Conservation (phyloP, 441 rosid genomes). For the Adansonia madagascariensis region DNA sequence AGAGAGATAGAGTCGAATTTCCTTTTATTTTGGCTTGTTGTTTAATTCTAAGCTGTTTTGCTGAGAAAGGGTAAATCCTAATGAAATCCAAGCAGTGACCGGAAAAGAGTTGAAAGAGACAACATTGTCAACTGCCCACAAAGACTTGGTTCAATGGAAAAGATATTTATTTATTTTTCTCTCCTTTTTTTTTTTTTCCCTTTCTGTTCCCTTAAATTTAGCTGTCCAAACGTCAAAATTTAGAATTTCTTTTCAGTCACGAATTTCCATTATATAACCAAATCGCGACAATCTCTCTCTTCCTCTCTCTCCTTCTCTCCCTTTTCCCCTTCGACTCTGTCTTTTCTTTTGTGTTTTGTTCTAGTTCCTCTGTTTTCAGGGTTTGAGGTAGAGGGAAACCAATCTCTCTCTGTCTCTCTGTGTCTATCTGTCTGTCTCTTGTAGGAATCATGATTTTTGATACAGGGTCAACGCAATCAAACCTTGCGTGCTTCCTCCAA, state of each 20-base stretch:
- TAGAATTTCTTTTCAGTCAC: conserved; percentile 32
- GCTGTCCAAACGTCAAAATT: conserved; percentile 48
- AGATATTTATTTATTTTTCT: not conserved
- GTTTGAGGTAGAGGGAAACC: conserved; percentile 33
- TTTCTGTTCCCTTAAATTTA: conserved; percentile 41
- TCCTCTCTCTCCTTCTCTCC: conserved; percentile 28
- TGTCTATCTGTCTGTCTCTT: conserved; percentile 32
- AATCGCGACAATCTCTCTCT: conserved; percentile 49
- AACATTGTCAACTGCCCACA: conserved; percentile 30
- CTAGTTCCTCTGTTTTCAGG: conserved; percentile 26
- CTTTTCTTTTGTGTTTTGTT: conserved; percentile 18
- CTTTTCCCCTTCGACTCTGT: conserved; percentile 16
- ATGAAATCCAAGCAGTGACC: conserved; percentile 21
- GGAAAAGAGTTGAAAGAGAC: conserved; percentile 24
- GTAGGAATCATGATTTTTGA: conserved; percentile 58
- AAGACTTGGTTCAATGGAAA: conserved; percentile 21
- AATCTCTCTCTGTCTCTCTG: conserved; percentile 31
- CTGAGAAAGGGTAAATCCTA: not conserved
- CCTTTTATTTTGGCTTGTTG: not conserved
- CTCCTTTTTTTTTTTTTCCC: not conserved
- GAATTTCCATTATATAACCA: conserved; percentile 30
- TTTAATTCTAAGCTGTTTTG: not conserved
- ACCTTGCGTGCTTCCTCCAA: conserved; percentile 83
- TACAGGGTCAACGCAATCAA: conserved; percentile 68
- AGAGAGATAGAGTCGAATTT: not conserved